Evolutionary conservation across 2,329 filamentous ascomycete genomes (phyloP), one percentile per base, ranked within the genome.

Genomic region (Neonectria faginata): DNA sequence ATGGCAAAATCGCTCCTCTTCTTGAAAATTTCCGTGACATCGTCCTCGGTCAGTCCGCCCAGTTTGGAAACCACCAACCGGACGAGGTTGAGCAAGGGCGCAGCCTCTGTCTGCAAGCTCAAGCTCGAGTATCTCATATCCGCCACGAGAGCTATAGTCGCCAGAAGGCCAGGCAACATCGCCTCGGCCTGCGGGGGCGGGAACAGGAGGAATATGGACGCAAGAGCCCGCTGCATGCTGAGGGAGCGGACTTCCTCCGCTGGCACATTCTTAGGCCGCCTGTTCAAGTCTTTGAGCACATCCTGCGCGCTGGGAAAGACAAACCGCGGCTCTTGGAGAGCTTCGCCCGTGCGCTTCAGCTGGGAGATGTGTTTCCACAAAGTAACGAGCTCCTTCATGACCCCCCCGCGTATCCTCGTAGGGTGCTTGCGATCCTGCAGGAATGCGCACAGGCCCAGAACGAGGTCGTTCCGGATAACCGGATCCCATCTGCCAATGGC

Each of bases 311-410:
- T 70, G 9, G 79, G 77, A 36, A 81, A 60, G 53, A 74, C 73
- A 50, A 79, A 80, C 5, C 64, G 67, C 3, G 71, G 58, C 1
- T 57, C 52, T 14, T 68, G 47, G 11, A 57, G 57, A 7, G 60
- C 33, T 45, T 77, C 75, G n/a, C 74, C 73, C 5, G 55, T 63
- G 11, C 79, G 73, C 45, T 69, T 74, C 42, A 80, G 66, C 55
- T 78, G 76, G 1, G 79, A 79, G 14, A 80, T 62, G 60, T 79
- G 77, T 67, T 76, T 75, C 79, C 79, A 81, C 57, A 80, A 61
- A 12, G 72, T 70, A 31, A 79, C 42, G 5, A 80, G 69, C 64
- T 80, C 77, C 0, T 70, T 57, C 44, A 76, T 52, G 18, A 77
- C 22, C 47, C 33, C 54, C 1, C 53, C 62, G 25, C 74, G 71